A percentile compares a stretch with the other conserved stretches of the same genome.
Conservation (phyloP, 495 filamentous ascomycete species). For the Aspergillus sclerotiicarbonarius region DNA sequence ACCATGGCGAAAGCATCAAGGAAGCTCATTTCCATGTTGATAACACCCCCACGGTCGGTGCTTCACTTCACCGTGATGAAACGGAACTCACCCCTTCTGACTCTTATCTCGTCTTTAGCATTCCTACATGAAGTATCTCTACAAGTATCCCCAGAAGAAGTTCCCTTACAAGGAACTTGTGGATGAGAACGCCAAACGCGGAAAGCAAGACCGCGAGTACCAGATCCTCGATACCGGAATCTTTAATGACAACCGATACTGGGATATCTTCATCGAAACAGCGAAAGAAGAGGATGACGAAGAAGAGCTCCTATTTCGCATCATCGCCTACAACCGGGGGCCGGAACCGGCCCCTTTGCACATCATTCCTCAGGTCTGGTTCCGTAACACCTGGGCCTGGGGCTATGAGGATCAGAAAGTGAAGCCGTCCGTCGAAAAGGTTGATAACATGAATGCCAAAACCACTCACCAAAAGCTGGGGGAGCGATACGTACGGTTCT, state of each 20-base stretch:
- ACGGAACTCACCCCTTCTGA: conserved; percentile 15
- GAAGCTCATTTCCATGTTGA: conserved; percentile 95
- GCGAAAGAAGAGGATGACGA: conserved; percentile 88
- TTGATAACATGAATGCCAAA: conserved; percentile 63
- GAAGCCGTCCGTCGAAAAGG: conserved; percentile 70
- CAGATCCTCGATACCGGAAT: conserved; percentile 88
- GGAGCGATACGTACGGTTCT: conserved; percentile 78
- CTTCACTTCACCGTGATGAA: background rate
- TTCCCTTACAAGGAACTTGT: conserved; percentile 90
- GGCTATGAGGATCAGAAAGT: conserved; percentile 66
- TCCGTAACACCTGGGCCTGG: conserved; percentile 96
- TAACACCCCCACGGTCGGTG: conserved; percentile 68
- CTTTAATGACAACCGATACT: conserved; percentile 90
- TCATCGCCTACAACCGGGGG: conserved; percentile 94
- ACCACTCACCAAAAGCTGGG: conserved; percentile 76
- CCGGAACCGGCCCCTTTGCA: conserved; percentile 87
- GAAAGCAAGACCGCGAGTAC: conserved; percentile 77
- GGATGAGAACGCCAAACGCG: conserved; percentile 75
- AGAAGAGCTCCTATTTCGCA: conserved; percentile 88
- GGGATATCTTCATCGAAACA: conserved; percentile 96
- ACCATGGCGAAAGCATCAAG: conserved; percentile 95
- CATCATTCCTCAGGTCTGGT: conserved; percentile 94
- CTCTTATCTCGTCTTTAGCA: conserved; percentile 56
- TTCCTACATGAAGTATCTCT: conserved; percentile 98
- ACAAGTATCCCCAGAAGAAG: conserved; percentile 90